Evolutionary conservation across 345 rosid genomes (phyloP).

Genomic region (Eucalyptus cladocalyx): DNA sequence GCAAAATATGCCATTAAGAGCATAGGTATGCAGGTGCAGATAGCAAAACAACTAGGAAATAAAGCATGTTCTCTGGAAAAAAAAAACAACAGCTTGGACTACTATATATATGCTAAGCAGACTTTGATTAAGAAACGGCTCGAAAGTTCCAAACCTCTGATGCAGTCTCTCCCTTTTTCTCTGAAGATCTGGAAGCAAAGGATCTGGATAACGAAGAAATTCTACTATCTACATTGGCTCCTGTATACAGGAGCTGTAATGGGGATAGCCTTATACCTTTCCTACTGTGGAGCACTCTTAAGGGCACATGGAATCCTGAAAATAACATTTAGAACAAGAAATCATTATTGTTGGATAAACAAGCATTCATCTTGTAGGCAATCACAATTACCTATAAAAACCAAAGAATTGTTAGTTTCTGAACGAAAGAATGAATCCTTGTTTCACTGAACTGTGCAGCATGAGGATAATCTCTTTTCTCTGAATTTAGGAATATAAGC

Average conservation of each 20-base stretch:
- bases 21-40: not conserved
- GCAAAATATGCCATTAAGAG: not conserved
- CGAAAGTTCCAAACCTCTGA: constrained; percentile 43
- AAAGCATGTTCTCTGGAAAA: not conserved
- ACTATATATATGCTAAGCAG: not conserved
- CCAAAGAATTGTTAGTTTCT: not conserved
- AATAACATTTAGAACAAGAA: not conserved
- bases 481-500: not conserved
- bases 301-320: constrained; percentile 25
- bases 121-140: not conserved
- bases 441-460: not conserved
- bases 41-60: not conserved
- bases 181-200: constrained; percentile 61
- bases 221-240: constrained; percentile 1
- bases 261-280: not conserved
- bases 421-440: not conserved
- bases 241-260: constrained; percentile 1
- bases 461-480: not conserved
- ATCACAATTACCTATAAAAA: not conserved
- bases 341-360: not conserved
- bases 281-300: constrained; percentile 2
- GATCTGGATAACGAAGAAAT: constrained; percentile 24
- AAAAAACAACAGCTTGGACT: not conserved
- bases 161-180: constrained; percentile 15
- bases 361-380: not conserved